Conservation (phyloP, 2,329 filamentous ascomycete species). For the Aspergillus sp. region DNA sequence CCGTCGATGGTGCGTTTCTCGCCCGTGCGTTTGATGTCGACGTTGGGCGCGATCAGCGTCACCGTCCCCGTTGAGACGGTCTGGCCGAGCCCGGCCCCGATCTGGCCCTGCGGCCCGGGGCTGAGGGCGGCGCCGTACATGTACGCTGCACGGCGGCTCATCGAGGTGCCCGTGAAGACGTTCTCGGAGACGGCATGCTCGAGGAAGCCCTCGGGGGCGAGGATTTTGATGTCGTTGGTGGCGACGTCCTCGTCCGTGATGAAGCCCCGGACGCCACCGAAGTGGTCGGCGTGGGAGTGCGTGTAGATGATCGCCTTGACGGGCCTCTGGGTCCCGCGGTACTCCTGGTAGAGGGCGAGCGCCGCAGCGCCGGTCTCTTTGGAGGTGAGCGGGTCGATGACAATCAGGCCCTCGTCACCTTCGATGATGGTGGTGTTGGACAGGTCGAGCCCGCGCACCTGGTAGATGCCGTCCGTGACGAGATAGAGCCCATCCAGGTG, state of each 20-base stretch:
- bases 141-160: conserved; percentile 37
- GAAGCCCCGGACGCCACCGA: conserved; percentile 26
- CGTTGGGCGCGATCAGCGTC: conserved; percentile 37
- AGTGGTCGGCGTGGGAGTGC: conserved; percentile 44
- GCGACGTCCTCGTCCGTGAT: conserved; percentile 10
- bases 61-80: conserved; percentile 25
- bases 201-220: conserved; percentile 41
- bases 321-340: conserved; percentile 12
- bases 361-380: conserved; percentile 34
- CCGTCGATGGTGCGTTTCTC: conserved; percentile 32
- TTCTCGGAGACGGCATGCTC: conserved; percentile 41
- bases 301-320: conserved; percentile 41
- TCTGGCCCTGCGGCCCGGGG: conserved; percentile 30
- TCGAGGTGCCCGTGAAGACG: conserved; percentile 38
- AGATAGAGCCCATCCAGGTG: conserved; percentile 35
- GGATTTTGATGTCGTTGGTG: conserved; percentile 16
- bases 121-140: conserved; percentile 41
- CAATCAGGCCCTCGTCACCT: conserved; percentile 33
- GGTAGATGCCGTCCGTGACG: conserved; percentile 37
- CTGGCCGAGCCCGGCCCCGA: conserved; percentile 40
- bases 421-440: conserved; percentile 44
- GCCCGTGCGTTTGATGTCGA: conserved; percentile 31
- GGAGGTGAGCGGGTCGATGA: conserved; percentile 40
- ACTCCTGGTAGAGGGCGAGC: conserved; percentile 32
- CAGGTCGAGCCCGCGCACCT: conserved; percentile 42